A percentile compares a stretch with the other conserved stretches of the same genome.
phyloP scores from a whole-genome alignment of 192 early-diverging fungal genomes.

The Backusella australiensis region DNA sequence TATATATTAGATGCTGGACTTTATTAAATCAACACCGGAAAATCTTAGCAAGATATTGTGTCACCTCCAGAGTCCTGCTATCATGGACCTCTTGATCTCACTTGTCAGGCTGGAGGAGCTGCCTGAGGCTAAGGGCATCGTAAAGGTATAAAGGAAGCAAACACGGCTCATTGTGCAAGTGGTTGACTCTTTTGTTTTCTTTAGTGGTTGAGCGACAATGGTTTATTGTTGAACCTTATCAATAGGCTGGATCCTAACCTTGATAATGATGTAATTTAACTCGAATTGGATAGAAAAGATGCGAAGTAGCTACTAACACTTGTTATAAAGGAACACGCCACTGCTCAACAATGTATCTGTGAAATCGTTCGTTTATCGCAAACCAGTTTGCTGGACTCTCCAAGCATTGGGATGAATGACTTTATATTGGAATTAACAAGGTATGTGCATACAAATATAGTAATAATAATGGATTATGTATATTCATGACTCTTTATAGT shows the following conservation, averaged over 20 bases:
- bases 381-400: slow-evolving; percentile 31
- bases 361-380: slow-evolving; percentile 42
- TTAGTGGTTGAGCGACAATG: slow-evolving; percentile 84
- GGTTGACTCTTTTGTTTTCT: too few relatives aligned
- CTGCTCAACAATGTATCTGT: slow-evolving; percentile 41
- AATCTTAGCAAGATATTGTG: slow-evolving; percentile 74
- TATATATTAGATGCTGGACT: slow-evolving; percentile 71
- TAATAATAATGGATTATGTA: not conserved
- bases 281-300: not conserved
- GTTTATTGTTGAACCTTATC: slow-evolving; percentile 76
- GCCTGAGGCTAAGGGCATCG: slow-evolving; percentile 78
- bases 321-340: slow-evolving; percentile 32
- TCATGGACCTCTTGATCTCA: slow-evolving; percentile 90
- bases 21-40: slow-evolving; percentile 75
- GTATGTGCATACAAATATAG: not conserved
- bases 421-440: slow-evolving; percentile 35
- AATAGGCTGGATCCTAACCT: slow-evolving; percentile 74
- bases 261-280: slow-evolving; percentile 68
- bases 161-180: not conserved
- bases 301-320: not conserved
- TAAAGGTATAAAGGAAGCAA: slow-evolving; percentile 55
- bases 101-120: slow-evolving; percentile 91
- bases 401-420: slow-evolving; percentile 37
- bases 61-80: slow-evolving; percentile 84
- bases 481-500: slow-evolving; percentile 38